Base-by-base conservation (phyloP, 2,329 filamentous ascomycete genomes). In the Neocatenulostroma microsporum region DNA sequence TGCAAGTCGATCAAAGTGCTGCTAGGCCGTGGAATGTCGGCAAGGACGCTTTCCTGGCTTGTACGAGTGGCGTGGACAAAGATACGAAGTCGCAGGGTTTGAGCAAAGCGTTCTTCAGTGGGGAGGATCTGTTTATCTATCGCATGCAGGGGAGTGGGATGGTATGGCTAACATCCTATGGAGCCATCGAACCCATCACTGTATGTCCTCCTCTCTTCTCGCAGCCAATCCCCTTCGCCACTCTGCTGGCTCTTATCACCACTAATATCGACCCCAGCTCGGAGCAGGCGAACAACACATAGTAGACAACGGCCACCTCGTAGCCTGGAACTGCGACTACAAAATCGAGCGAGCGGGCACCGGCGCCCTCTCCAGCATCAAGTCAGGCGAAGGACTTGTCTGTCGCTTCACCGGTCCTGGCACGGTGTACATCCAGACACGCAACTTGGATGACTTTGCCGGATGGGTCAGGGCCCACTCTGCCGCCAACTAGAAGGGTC, bases 351-450 rank as follows among this genome's bases (percentile, higher is more conserved):
- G 88, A n/a, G 82, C 89, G 3, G 79, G 88, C 0, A 89, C 84
- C 3, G 89, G 89, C 2, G 87, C 88, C 21, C 77, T 95, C 46
- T 80, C 95, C 5, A 87, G 84, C 5, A 78, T 93, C 15, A 77
- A 79, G 19, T 79, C 84, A 0, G 81, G 73, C 0, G 89, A 96
- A 62, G 89, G 89, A 0, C 66, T 95, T 23, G 86, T 93, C 4
- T 95, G 89, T 68, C 91, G 86, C 56, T 95, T 95, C 48, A 87
- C 80, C 0, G 86, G 73, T 0, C 89, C 88, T 0, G 89, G 89
- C 1, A 89, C 85, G 0, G 74, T 95, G 0, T 95, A 86, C 53
- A 70, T 95, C 48, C 89, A 96, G 63, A 95, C 88, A 1, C 76
- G 89, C 44, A 95, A 94, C 56, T 71, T 84, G 35, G 74, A 78